Evolutionary conservation across 768 basidiomycete genomes (phyloP).

Genomic region (Boletus eberwhitei): DNA sequence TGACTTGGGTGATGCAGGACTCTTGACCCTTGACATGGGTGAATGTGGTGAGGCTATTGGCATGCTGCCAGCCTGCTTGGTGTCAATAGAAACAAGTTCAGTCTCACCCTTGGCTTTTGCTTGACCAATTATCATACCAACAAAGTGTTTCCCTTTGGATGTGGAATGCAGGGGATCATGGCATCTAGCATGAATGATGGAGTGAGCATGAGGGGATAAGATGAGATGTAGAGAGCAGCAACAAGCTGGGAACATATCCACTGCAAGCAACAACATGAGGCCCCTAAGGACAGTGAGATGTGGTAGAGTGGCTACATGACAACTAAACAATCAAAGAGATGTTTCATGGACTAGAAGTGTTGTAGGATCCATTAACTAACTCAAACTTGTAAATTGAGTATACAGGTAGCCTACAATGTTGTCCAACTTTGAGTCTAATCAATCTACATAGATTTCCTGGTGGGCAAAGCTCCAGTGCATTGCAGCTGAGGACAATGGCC

Average conservation of each 20-base stretch:
- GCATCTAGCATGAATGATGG: background rate
- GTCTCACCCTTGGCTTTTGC: background rate
- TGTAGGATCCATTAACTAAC: no score
- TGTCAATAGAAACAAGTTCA: background rate
- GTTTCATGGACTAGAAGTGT: conserved; percentile 2
- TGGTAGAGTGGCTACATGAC: background rate
- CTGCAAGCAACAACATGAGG: background rate
- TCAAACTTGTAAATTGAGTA: no score
- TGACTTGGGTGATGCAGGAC: background rate
- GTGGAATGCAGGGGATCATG: background rate
- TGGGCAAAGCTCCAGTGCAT: no score
- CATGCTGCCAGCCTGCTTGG: background rate
- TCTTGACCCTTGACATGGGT: background rate
- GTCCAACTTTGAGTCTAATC: no score
- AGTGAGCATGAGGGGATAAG: conserved; percentile 10
- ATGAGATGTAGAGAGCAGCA: conserved; percentile 6
- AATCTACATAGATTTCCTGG: no score
- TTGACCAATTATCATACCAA: conserved; percentile 1
- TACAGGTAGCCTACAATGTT: no score
- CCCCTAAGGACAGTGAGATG: background rate
- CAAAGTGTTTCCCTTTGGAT: background rate
- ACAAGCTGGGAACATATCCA: conserved; percentile 10
- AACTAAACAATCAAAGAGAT: background rate
- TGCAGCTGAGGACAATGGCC: no score
- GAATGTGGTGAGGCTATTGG: background rate